These are phyloP conservation scores for Gnomoniopsis sp. DNA, from an alignment of 2,329 filamentous ascomycete species.

Conservation along the genomic window DNA sequence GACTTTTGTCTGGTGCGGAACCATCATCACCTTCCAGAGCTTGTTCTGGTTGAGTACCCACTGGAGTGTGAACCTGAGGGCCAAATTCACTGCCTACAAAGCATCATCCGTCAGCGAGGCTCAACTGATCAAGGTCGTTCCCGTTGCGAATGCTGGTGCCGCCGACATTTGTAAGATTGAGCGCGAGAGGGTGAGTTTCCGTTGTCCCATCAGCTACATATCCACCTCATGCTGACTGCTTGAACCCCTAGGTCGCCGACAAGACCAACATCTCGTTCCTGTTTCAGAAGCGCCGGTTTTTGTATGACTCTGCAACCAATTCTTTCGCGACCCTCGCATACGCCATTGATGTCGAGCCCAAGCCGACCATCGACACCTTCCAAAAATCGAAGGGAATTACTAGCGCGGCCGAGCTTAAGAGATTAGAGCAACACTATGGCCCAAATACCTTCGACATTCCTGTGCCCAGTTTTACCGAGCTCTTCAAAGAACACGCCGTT, in stretches of 20 bases:
- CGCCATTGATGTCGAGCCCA: constrained; percentile 79
- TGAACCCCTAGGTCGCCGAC: constrained; percentile 54
- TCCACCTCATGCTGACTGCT: constrained; percentile 6
- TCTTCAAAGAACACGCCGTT: constrained; percentile 97
- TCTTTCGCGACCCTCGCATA: constrained; percentile 82
- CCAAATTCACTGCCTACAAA: constrained; percentile 73
- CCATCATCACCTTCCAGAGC: constrained; percentile 83
- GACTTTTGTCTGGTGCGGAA: constrained; percentile 92
- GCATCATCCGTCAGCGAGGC: constrained; percentile 71
- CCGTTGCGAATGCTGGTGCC: constrained; percentile 81
- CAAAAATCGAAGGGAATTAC: constrained; percentile 76
- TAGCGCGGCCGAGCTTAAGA: constrained; percentile 70
- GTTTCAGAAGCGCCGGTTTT: constrained; percentile 96
- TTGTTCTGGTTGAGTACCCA: constrained; percentile 94
- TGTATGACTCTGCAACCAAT: constrained; percentile 69
- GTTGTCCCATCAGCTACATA: neutral
- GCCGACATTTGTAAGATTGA: constrained; percentile 83
- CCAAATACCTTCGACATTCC: constrained; percentile 97
- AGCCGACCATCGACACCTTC: constrained; percentile 73
- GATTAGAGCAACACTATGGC: constrained; percentile 89
- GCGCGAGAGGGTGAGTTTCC: constrained; percentile 60
- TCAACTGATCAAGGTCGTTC: constrained; percentile 86
- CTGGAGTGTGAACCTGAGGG: constrained; percentile 89
- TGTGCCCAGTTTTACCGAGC: constrained; percentile 89
- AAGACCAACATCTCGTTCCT: constrained; percentile 82